Conservation (phyloP, 179 eudicot species). For the Corrigiola litoralis region DNA sequence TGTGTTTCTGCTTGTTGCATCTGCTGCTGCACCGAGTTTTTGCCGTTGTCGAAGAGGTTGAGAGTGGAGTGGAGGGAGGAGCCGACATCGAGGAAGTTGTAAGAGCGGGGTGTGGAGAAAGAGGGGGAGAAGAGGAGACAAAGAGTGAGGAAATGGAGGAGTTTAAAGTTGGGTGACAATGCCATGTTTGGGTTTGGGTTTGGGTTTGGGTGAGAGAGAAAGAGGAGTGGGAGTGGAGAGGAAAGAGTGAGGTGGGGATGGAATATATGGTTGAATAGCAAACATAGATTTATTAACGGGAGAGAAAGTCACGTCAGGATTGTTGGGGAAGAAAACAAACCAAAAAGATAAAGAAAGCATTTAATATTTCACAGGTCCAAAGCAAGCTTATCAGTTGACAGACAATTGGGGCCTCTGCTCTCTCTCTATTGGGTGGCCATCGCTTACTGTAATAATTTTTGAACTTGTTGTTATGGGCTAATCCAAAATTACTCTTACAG, state of each 20-base stretch:
- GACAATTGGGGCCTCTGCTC: too few relatives aligned
- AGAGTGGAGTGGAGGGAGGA: conserved; percentile 27
- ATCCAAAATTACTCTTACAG: too few relatives aligned
- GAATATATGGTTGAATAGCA: background rate
- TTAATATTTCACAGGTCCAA: too few relatives aligned
- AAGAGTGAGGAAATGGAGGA: background rate
- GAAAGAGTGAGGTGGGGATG: background rate
- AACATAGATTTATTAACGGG: background rate
- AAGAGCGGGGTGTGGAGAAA: background rate
- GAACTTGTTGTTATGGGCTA: too few relatives aligned
- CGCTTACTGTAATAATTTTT: too few relatives aligned
- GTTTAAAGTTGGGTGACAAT: too few relatives aligned
- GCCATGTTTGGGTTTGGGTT: background rate
- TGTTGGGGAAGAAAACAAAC: conserved; percentile 20
- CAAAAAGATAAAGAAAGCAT: too few relatives aligned
- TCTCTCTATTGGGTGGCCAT: too few relatives aligned
- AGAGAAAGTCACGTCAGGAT: conserved; percentile 17
- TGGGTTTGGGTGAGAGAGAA: background rate
- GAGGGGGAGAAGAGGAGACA: conserved; percentile 5
- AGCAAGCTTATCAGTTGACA: too few relatives aligned
- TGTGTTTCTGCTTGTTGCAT: background rate
- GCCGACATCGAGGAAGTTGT: conserved; percentile 27
- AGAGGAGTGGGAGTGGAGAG: background rate
- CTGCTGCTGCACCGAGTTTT: background rate
- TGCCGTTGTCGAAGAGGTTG: conserved; percentile 23